phyloP scores from a whole-genome alignment of 2,329 filamentous ascomycete species.

The Pseudocercospora vitis region DNA sequence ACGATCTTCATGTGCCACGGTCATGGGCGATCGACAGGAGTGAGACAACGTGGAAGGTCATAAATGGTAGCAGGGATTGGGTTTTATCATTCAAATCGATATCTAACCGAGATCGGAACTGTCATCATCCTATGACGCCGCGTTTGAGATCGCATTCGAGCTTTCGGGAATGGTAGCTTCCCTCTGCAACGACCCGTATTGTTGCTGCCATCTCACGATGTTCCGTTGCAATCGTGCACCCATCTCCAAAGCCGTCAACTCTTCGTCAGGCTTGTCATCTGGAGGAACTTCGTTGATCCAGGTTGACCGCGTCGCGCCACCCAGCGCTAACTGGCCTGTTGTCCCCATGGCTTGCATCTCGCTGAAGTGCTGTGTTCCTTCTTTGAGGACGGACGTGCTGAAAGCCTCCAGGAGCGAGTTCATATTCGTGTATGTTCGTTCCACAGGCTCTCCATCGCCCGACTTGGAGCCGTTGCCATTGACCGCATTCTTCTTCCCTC shows the following conservation, averaged over 20 bases:
- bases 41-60: no score
- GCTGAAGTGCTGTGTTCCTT: slow-evolving; percentile 16
- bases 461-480: slow-evolving; percentile 29
- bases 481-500: slow-evolving; percentile 31
- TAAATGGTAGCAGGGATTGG: no score
- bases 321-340: slow-evolving; percentile 6
- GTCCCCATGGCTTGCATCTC: slow-evolving; percentile 14
- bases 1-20: no score
- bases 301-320: slow-evolving; percentile 9
- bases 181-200: neutral
- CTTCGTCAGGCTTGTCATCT: slow-evolving; percentile 3
- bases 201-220: slow-evolving; percentile 10
- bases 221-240: slow-evolving; percentile 2
- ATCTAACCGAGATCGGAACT: no score
- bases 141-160: neutral
- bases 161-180: neutral
- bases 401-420: slow-evolving; percentile 24
- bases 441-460: slow-evolving; percentile 22
- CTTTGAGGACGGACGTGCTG: slow-evolving; percentile 16
- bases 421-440: slow-evolving; percentile 31
- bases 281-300: slow-evolving; percentile 1
- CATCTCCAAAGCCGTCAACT: slow-evolving; percentile 9
- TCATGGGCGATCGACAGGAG: no score
- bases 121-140: neutral
- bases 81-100: no score